Percentiles rank a stretch among this genome's conserved stretches.
Conservation (phyloP, 208 protist genomes). For the Trypanosoma boissoni region DNA sequence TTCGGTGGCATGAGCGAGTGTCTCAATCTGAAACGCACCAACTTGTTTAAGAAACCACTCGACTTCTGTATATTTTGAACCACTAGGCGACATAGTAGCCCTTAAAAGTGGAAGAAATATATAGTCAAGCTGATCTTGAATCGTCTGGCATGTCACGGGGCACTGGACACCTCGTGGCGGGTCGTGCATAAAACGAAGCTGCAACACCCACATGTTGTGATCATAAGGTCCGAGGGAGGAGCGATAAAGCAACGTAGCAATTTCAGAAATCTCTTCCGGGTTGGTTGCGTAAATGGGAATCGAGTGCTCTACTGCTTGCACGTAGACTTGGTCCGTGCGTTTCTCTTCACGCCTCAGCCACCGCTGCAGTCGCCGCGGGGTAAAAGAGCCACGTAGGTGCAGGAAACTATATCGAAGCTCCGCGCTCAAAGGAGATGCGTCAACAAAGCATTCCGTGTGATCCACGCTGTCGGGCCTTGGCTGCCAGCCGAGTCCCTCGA, state of each 20-base stretch:
- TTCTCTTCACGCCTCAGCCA: conserved; percentile 53
- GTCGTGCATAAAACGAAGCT: conserved; percentile 82
- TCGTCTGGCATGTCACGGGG: conserved; percentile 57
- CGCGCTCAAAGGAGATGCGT: conserved; percentile 42
- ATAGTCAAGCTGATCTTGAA: conserved; percentile 95
- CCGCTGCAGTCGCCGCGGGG: conserved; percentile 49
- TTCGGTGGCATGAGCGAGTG: conserved; percentile 46
- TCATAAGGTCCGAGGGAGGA: conserved; percentile 60
- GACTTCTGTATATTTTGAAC: conserved; percentile 71
- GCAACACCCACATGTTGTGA: conserved; percentile 94
- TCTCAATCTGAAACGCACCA: conserved; percentile 83
- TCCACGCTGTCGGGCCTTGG: conserved; percentile 21
- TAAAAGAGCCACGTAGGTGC: conserved; percentile 51
- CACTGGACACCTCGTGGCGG: conserved; percentile 35
- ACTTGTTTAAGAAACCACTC: conserved; percentile 90
- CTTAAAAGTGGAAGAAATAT: conserved; percentile 98
- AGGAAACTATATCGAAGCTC: conserved; percentile 85
- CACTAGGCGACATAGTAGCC: conserved; percentile 87
- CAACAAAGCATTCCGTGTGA: conserved; percentile 33
- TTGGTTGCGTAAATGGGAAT: conserved; percentile 80
- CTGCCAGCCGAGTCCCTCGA: conserved; percentile 87
- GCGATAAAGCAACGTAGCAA: conserved; percentile 57
- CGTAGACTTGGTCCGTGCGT: conserved; percentile 30
- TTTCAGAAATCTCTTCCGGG: conserved; percentile 47
- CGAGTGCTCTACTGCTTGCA: conserved; percentile 77